Evolutionary conservation across 805 yeast species (phyloP).

Genomic region (Starmerella tilneyi): DNA sequence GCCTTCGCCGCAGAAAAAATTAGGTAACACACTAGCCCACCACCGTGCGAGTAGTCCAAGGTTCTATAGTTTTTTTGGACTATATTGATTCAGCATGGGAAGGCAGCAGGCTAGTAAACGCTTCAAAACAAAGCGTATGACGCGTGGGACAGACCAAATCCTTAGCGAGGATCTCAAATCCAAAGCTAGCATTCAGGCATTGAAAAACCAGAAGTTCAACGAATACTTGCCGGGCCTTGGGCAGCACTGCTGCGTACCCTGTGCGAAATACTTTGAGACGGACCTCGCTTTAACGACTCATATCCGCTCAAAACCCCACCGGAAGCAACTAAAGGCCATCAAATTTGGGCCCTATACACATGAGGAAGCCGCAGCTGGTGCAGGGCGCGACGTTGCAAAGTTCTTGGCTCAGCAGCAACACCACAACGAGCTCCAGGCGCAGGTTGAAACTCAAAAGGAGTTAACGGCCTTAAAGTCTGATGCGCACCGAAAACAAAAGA

Average conservation of each 20-base stretch:
- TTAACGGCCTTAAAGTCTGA: background rate
- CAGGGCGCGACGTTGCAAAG: constrained; percentile 63
- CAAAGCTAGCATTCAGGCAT: constrained; percentile 48
- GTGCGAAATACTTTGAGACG: constrained; percentile 84
- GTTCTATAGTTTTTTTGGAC: background rate
- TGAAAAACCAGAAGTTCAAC: constrained; percentile 68
- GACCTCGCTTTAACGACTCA: constrained; percentile 65
- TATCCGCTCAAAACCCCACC: constrained; percentile 66
- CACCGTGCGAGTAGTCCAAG: background rate
- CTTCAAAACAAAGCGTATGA: constrained; percentile 58
- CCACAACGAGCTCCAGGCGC: constrained; percentile 30
- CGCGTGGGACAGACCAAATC: constrained; percentile 65
- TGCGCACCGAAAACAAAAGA: constrained; percentile 10
- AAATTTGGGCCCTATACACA: constrained; percentile 73
- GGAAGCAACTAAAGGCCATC: constrained; percentile 70
- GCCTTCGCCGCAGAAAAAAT: background rate
- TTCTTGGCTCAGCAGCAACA: constrained; percentile 48
- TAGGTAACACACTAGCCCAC: background rate
- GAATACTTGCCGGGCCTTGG: constrained; percentile 91
- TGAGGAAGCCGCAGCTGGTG: constrained; percentile 84
- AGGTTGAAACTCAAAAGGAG: background rate
- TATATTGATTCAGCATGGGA: constrained; percentile 12
- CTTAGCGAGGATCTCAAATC: constrained; percentile 57
- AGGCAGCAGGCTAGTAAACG: constrained; percentile 32
- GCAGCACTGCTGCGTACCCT: constrained; percentile 85